Percentiles rank a stretch among this genome's conserved stretches.
Evolutionary conservation across 495 filamentous ascomycete species (phyloP).

Genomic region (Pseudotulostoma volvatum): DNA sequence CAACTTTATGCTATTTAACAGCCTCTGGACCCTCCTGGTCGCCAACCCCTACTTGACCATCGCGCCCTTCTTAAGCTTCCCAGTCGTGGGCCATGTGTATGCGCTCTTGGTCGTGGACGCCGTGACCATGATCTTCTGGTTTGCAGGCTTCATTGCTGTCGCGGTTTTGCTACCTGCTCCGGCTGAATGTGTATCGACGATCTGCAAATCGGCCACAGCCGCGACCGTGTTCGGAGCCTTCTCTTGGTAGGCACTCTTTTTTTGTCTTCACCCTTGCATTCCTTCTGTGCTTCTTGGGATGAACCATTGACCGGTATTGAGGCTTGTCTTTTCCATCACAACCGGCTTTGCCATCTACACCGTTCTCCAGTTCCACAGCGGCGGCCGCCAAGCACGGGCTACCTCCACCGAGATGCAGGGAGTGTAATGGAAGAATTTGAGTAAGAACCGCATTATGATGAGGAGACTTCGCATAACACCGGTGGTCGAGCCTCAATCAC

Average conservation of each 20-base stretch:
- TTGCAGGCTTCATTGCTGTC: slow-evolving; percentile 62
- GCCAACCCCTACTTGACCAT: slow-evolving; percentile 49
- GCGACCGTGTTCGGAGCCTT: slow-evolving; percentile 38
- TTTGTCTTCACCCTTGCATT: no score
- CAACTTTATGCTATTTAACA: slow-evolving; percentile 59
- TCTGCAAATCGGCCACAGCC: slow-evolving; percentile 35
- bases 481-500: no score
- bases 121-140: slow-evolving; percentile 78
- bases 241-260: slow-evolving; percentile 34
- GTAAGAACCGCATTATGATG: no score
- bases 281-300: no score
- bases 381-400: no score
- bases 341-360: no score
- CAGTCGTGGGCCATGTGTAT: slow-evolving; percentile 39
- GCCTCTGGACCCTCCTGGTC: slow-evolving; percentile 53
- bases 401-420: no score
- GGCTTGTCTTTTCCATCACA: no score
- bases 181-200: slow-evolving; percentile 24
- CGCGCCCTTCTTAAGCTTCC: slow-evolving; percentile 42
- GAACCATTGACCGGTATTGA: no score
- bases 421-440: no score
- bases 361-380: no score
- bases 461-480: no score
- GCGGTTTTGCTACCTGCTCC: slow-evolving; percentile 40
- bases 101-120: slow-evolving; percentile 47